phyloP scores from a whole-genome alignment of 1,284 basidiomycete genomes.

The Cronartium ribicola region DNA sequence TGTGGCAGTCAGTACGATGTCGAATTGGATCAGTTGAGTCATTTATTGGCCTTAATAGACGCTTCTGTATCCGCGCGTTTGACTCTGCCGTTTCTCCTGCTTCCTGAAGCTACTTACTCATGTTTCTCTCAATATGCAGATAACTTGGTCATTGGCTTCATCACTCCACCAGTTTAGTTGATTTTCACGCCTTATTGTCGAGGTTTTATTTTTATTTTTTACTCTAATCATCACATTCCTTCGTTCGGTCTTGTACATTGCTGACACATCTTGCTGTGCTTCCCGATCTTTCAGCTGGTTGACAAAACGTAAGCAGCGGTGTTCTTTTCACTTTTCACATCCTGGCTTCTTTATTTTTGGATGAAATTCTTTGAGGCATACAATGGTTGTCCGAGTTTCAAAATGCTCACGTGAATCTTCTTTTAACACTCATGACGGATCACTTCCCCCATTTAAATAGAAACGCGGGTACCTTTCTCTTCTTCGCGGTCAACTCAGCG shows the following conservation, averaged over 20 bases:
- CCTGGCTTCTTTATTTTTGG: neutral
- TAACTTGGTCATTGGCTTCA: slow-evolving; percentile 41
- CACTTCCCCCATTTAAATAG: neutral
- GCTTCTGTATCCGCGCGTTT: neutral
- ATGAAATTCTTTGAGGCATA: neutral
- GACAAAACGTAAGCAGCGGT: slow-evolving; percentile 30
- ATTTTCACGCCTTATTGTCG: neutral
- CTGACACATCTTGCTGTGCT: neutral
- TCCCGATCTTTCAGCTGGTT: slow-evolving; percentile 4
- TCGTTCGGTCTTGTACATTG: neutral
- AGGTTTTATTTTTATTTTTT: neutral
- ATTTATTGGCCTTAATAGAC: neutral
- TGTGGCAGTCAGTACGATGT: slow-evolving; percentile 48
- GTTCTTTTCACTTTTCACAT: neutral
- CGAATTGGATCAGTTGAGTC: slow-evolving; percentile 49
- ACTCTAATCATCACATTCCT: neutral
- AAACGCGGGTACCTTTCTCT: slow-evolving; percentile 43
- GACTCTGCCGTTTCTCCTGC: neutral
- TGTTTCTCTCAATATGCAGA: slow-evolving; percentile 1
- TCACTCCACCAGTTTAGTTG: slow-evolving; percentile 43
- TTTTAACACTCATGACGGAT: neutral
- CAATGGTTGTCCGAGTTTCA: neutral
- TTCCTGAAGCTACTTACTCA: neutral
- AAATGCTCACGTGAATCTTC: neutral
- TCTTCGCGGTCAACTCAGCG: slow-evolving; percentile 42